Conservation (phyloP, 768 basidiomycete genomes). For the Lactifluus subvellereus region DNA sequence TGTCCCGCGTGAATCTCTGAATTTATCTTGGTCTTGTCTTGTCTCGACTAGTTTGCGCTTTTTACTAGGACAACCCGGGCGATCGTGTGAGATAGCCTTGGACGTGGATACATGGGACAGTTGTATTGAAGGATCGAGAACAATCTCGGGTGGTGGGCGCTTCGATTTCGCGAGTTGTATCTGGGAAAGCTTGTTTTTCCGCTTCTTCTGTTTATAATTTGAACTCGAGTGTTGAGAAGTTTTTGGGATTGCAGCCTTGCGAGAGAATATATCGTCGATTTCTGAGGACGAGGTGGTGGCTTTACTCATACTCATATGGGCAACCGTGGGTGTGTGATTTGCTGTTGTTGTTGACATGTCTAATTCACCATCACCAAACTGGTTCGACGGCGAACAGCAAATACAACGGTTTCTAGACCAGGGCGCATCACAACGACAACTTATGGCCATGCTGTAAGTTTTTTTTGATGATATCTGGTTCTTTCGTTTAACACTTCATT, state of each 20-base stretch:
- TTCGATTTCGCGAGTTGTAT: constrained; percentile 27
- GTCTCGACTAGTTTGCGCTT: constrained; percentile 26
- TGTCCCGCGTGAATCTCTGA: constrained; percentile 71
- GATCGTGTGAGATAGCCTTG: constrained; percentile 33
- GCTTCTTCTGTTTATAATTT: constrained; percentile 38
- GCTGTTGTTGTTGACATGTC: neutral
- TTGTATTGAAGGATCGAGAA: constrained; percentile 56
- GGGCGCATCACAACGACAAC: constrained; percentile 19
- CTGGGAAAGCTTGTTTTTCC: constrained; percentile 38
- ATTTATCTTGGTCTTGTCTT: constrained; percentile 40
- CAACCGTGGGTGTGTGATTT: neutral
- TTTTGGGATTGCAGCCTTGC: constrained; percentile 29
- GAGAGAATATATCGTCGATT: constrained; percentile 82
- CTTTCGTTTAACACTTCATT: neutral
- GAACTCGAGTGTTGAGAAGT: constrained; percentile 2
- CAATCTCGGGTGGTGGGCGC: constrained; percentile 46
- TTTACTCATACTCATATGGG: constrained; percentile 3
- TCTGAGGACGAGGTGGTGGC: constrained; percentile 41
- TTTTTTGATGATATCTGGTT: neutral
- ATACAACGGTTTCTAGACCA: constrained; percentile 21
- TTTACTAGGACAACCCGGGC: constrained; percentile 11
- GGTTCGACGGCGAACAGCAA: constrained; percentile 21
- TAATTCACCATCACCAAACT: constrained; percentile 14
- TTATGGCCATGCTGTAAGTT: constrained; percentile 25
- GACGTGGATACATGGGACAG: constrained; percentile 23